Evolutionary conservation across 805 yeast species (phyloP).

Genomic region (Babjeviella inositovora): DNA sequence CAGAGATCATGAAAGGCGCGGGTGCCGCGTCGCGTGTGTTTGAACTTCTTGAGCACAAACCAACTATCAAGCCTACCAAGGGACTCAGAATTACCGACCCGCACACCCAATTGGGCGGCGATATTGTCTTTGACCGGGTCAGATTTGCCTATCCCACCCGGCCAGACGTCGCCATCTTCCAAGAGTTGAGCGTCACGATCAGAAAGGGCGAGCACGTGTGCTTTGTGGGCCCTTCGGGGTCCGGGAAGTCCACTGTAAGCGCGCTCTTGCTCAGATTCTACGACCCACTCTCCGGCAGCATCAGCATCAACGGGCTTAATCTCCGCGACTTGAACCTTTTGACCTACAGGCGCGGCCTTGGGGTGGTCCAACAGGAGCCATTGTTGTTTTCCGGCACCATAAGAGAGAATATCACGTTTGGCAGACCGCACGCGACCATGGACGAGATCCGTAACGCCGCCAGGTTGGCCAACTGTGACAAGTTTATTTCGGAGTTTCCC

Average conservation of each 20-base stretch:
- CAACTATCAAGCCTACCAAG: constrained; percentile 47
- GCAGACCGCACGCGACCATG: constrained; percentile 35
- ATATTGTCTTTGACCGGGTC: constrained; percentile 47
- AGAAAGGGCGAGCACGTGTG: constrained; percentile 79
- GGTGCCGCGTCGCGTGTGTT: constrained; percentile 91
- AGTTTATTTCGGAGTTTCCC: constrained; percentile 63
- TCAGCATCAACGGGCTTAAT: constrained; percentile 48
- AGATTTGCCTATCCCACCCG: constrained; percentile 76
- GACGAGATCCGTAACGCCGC: constrained; percentile 47
- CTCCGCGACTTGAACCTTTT: constrained; percentile 55
- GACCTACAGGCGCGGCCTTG: constrained; percentile 55
- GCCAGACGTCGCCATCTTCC: constrained; percentile 51
- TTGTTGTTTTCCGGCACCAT: constrained; percentile 76
- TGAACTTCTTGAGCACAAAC: constrained; percentile 69
- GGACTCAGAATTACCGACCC: constrained; percentile 30
- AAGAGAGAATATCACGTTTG: constrained; percentile 71
- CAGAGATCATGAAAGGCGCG: constrained; percentile 92
- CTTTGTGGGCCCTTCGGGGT: constrained; percentile 94
- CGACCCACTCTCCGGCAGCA: constrained; percentile 54
- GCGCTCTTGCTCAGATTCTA: constrained; percentile 71
- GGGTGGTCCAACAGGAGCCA: constrained; percentile 93
- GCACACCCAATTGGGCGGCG: constrained; percentile 19
- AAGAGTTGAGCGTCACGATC: constrained; percentile 40
- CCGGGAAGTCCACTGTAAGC: constrained; percentile 84
- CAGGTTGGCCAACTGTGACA: constrained; percentile 54